A percentile compares a stretch with the other conserved stretches of the same genome.
Evolutionary conservation across 805 yeast genomes (phyloP).

Genomic region (Zygoascus flipseniorum): DNA sequence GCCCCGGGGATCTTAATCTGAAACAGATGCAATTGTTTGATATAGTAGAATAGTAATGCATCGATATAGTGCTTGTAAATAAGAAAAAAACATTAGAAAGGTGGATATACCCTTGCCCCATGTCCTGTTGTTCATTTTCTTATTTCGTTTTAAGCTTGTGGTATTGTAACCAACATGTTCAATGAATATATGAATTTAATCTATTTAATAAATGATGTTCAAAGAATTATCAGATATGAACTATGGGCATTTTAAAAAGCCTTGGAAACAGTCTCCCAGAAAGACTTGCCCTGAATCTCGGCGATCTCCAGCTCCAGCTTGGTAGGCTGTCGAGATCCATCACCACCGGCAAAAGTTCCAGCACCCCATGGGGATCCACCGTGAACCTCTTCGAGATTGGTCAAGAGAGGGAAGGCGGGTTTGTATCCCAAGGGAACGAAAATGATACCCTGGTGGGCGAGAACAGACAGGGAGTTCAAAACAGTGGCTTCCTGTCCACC

Average conservation of each 20-base stretch:
- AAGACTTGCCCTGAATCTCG: constrained; percentile 55
- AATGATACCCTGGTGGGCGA: constrained; percentile 71
- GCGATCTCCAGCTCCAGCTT: constrained; percentile 61
- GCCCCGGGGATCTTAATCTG: too few species aligned
- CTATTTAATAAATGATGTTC: too few species aligned
- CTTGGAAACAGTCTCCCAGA: constrained; percentile 38
- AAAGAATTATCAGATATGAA: too few species aligned
- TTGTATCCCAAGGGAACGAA: constrained; percentile 73
- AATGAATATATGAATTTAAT: too few species aligned
- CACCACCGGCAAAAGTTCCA: constrained; percentile 67
- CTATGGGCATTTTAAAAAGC: constrained; percentile 1
- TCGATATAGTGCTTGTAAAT: too few species aligned
- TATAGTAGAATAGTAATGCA: too few species aligned
- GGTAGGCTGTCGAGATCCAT: constrained; percentile 65
- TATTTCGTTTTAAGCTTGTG: neutral
- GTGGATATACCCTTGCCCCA: too few species aligned
- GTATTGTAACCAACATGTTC: neutral
- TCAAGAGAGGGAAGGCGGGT: constrained; percentile 43
- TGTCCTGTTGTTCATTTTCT: neutral
- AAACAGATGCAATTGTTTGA: neutral
- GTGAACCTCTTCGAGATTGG: constrained; percentile 58
- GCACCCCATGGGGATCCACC: constrained; percentile 91
- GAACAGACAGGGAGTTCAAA: constrained; percentile 46
- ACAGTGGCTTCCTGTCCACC: constrained; percentile 75
- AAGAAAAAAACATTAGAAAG: too few species aligned